These are phyloP conservation scores for Zalaria sp. DNA, from an alignment of 2,329 filamentous ascomycete genomes.

Conservation along the genomic window DNA sequence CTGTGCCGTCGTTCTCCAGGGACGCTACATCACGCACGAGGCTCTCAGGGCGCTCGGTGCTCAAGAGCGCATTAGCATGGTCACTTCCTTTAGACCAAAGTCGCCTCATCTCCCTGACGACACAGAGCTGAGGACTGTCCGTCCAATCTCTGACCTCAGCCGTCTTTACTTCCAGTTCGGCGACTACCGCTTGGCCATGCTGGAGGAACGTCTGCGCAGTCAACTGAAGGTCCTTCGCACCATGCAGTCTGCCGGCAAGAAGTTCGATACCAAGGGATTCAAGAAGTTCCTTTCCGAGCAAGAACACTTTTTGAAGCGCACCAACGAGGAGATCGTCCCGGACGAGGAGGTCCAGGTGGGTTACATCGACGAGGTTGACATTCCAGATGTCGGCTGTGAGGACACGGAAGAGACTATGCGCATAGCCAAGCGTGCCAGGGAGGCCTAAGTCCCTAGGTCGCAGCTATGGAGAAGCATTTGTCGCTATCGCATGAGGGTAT, in stretches of 20 bases:
- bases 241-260: slow-evolving; percentile 14
- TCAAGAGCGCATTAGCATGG: slow-evolving; percentile 50
- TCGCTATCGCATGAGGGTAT: background rate
- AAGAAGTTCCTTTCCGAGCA: slow-evolving; percentile 22
- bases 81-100: slow-evolving; percentile 51
- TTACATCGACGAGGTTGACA: background rate
- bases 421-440: background rate
- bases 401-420: background rate
- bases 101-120: slow-evolving; percentile 42
- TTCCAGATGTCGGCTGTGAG: background rate
- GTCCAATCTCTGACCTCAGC: slow-evolving; percentile 41
- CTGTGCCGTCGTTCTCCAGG: slow-evolving; percentile 50
- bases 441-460: background rate
- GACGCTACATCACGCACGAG: slow-evolving; percentile 51
- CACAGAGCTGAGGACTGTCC: slow-evolving; percentile 45
- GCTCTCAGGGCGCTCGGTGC: slow-evolving; percentile 44
- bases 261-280: slow-evolving; percentile 17
- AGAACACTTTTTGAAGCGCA: slow-evolving; percentile 19
- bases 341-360: background rate
- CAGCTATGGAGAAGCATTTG: background rate
- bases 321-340: slow-evolving; percentile 15
- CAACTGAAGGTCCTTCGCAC: slow-evolving; percentile 31
- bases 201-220: slow-evolving; percentile 42
- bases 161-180: slow-evolving; percentile 48
- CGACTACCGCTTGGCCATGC: slow-evolving; percentile 48